Evolutionary conservation across 306 rosid species (phyloP), one percentile per base, ranked within the genome.

Genomic region (Begonia peltatifolia): DNA sequence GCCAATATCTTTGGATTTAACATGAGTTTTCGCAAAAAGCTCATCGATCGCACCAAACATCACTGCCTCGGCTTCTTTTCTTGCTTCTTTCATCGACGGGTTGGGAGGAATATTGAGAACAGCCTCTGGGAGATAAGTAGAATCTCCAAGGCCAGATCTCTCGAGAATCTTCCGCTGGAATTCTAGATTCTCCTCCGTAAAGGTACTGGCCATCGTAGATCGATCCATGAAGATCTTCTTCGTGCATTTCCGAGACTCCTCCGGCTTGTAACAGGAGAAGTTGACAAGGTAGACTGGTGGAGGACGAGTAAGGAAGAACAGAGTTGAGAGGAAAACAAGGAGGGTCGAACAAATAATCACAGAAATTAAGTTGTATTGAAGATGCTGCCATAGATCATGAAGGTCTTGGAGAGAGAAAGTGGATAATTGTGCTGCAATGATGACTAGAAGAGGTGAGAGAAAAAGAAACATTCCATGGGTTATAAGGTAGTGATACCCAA

Each of bases 21-120:
- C 79, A 46, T 65, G 25, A 4, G 94, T 87, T 77, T 83, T 87
- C 6, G 73, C 73, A 11, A 87, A 68, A 9, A 87, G 80, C 64
- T 78, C 87, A 38, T 87, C 96, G 42, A 87, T 76, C 56, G 94
- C 96, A 47, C 96, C 94, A 71, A 68, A 87, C 94, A 87, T 84
- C 63, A 87, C 96, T 42, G 63, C 11, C 69, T 72, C 85, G 2
- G 94, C 96, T 73, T 87, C 96, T 73, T 79, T 87, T 71, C 96
- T 81, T 52, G 96, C 96, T 69, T 87, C 96, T 60, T 67, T 63
- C 96, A 84, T 87, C 22, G 94, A 76, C 12, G 87, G 96, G 44
- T 87, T 87, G 36, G 96, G 96, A 68, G 96, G 96, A 76, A 79
- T 64, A 59, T 77, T 84, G 23, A 87, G 90, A 30, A 87, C 80